Evolutionary conservation across 1,284 basidiomycete species (phyloP), one percentile per base, ranked within the genome.

Genomic region (Cutaneotrichosporon arboriforme): DNA sequence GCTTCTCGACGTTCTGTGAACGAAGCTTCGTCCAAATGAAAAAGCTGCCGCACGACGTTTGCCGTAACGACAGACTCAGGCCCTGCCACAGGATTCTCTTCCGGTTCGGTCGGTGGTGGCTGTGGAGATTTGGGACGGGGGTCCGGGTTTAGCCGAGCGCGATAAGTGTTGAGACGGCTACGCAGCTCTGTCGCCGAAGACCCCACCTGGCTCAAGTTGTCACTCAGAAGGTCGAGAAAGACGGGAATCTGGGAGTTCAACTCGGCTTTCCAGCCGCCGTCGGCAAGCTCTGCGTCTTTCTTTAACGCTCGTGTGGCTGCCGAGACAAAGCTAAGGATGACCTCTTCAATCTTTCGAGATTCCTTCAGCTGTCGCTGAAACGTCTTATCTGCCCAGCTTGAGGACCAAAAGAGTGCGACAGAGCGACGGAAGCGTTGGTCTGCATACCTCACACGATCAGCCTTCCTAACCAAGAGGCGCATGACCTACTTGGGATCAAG

Each of bases 311-410:
- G 81, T 1, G 88, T 90, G 4, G 91, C 88, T 41, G 90, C 85
- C 2, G 92, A 89, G 14, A 93, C 92, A 67, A 97, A 97, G 80
- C 88, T 87, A 48, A 98, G 80, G 58, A 99, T 94, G 54, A 98
- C 84, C 61, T 97, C 92, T 75, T 99, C 96, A 49, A 97, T 88
- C 77, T 94, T 96, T 44, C 96, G 81, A 66, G 91, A 93, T 73
- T 97, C 92, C 72, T 91, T 90, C 82, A 97, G 86, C 66, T 92
- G 88, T 39, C 83, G 81, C 58, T 87, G 84, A 77, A 93, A 93
- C 31, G 78, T 80, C 46, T 88, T 85, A 55, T 89, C 84, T 67
- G 86, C 85, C 73, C 90, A 88, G 60, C 88, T 87, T 5, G 86
- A 86, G 0, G 62, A 64, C 72, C 92, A 96, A 73, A 94, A 96